Conservation (phyloP, 805 yeast species). For the Wickerhamiella occidentalis region DNA sequence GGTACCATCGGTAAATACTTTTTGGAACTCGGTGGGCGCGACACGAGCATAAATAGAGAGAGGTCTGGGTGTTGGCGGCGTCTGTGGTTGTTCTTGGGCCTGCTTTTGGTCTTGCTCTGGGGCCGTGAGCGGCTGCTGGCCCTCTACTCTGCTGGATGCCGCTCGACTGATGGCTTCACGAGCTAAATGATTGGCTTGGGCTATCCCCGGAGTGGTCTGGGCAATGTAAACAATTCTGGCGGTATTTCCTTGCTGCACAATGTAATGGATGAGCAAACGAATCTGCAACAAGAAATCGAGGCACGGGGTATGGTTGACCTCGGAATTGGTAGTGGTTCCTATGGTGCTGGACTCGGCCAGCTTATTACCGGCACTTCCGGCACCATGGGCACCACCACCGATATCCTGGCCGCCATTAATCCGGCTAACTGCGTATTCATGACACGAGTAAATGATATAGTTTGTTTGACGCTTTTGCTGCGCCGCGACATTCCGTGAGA, state of each 20-base stretch:
- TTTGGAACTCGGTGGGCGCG: slow-evolving; percentile 1
- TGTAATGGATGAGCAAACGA: slow-evolving; percentile 8
- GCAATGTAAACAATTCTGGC: neutral
- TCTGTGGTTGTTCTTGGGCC: neutral
- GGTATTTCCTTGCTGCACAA: neutral
- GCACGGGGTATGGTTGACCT: slow-evolving; percentile 12
- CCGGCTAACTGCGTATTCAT: slow-evolving; percentile 11
- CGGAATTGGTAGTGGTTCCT: slow-evolving; percentile 5
- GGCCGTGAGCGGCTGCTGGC: neutral
- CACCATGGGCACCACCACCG: slow-evolving; percentile 4
- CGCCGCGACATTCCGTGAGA: slow-evolving; percentile 1
- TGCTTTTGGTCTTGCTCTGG: neutral
- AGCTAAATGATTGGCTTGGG: neutral
- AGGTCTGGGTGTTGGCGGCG: neutral
- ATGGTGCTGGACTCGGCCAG: slow-evolving; percentile 4
- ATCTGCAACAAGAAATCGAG: slow-evolving; percentile 14
- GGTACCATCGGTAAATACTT: slow-evolving; percentile 13
- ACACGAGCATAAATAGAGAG: neutral
- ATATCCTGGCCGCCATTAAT: slow-evolving; percentile 1
- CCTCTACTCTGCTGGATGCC: neutral
- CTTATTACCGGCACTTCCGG: slow-evolving; percentile 4
- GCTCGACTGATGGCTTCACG: neutral
- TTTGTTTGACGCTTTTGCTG: neutral
- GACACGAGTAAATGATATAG: slow-evolving; percentile 11
- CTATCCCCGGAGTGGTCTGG: neutral